Conservation (phyloP, 495 filamentous ascomycete species). For the Podospora appendiculata region DNA sequence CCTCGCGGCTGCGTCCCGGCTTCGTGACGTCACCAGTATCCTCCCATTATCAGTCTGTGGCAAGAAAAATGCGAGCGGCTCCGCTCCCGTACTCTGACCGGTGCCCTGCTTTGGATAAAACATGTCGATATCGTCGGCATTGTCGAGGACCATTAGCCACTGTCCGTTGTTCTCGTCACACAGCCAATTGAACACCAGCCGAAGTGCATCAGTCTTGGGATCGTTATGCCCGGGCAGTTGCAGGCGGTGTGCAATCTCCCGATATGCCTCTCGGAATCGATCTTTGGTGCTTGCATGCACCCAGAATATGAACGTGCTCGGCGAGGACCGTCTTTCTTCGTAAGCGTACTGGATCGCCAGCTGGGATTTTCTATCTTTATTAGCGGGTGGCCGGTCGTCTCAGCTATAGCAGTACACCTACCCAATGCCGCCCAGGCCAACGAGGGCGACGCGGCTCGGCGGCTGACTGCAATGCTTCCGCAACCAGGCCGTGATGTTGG, state of each 20-base stretch:
- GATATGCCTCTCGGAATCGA: background rate
- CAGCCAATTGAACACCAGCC: constrained; percentile 33
- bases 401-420: too few species aligned
- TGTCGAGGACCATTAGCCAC: constrained; percentile 40
- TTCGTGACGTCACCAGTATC: constrained; percentile 27
- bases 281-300: background rate
- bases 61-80: constrained; percentile 24
- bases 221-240: constrained; percentile 28
- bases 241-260: constrained; percentile 26
- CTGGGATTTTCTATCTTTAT: too few species aligned
- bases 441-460: too few species aligned
- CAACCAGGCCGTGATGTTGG: background rate
- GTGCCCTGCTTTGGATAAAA: constrained; percentile 6
- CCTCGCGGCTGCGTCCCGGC: constrained; percentile 15
- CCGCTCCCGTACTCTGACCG: background rate
- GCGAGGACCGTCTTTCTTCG: too few species aligned
- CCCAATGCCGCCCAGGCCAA: too few species aligned
- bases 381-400: too few species aligned
- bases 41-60: constrained; percentile 33
- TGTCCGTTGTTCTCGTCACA: constrained; percentile 24
- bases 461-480: background rate
- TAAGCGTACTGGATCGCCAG: too few species aligned
- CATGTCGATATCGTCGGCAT: constrained; percentile 31
- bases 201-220: constrained; percentile 25
- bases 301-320: background rate